phyloP scores from a whole-genome alignment of 192 early-diverging fungal genomes.

The Backusella circina region DNA sequence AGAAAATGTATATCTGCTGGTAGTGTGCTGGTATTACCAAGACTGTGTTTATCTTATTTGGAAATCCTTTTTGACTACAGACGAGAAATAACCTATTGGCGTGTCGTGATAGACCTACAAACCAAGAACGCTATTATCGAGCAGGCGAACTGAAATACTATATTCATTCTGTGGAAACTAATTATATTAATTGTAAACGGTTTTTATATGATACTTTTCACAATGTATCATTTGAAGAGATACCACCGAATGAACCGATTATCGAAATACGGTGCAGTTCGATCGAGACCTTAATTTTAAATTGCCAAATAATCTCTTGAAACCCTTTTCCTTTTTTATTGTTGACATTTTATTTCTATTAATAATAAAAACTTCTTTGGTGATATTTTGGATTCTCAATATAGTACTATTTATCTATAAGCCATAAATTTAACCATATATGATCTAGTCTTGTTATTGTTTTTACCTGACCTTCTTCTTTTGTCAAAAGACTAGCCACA shows the following conservation, averaged over 20 bases:
- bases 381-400: background rate
- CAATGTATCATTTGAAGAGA: background rate
- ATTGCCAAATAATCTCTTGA: too few species aligned
- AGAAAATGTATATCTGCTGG: background rate
- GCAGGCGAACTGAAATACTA: background rate
- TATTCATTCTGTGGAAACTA: too few species aligned
- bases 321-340: too few species aligned
- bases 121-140: background rate
- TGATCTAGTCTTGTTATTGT: background rate
- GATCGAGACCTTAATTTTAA: background rate
- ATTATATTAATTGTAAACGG: background rate
- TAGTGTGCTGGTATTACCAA: background rate
- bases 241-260: background rate
- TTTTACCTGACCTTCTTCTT: background rate
- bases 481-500: background rate
- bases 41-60: background rate
- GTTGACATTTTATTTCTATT: too few species aligned
- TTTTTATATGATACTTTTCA: background rate
- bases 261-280: background rate
- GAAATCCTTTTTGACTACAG: background rate
- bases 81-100: background rate
- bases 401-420: background rate
- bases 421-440: background rate
- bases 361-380: background rate
- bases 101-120: background rate